Conservation (phyloP, 768 basidiomycete genomes). For the Naganishia antarctica region DNA sequence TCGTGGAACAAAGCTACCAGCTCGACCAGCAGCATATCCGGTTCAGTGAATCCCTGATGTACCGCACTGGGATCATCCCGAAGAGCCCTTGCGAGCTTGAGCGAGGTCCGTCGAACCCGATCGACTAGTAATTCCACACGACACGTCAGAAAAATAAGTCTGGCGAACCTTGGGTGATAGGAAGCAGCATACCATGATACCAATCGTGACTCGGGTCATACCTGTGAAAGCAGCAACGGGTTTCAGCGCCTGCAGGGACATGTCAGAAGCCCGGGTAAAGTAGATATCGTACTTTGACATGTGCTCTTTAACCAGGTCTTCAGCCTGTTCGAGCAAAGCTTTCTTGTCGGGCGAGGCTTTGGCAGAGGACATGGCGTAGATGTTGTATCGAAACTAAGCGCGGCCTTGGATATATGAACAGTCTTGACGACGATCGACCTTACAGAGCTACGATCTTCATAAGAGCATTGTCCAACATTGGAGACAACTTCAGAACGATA, state of each 20-base stretch:
- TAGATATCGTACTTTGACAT: conserved; percentile 38
- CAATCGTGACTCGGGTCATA: conserved; percentile 50
- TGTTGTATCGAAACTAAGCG: too few relatives aligned
- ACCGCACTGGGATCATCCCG: conserved; percentile 33
- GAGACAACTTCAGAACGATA: too few relatives aligned
- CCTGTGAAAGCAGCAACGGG: too few relatives aligned
- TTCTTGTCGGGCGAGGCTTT: background rate
- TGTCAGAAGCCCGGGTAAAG: too few relatives aligned
- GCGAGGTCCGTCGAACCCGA: conserved; percentile 72
- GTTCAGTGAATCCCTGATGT: conserved; percentile 31
- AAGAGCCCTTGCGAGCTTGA: conserved; percentile 59
- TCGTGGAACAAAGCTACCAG: conserved; percentile 85
- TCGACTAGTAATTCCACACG: conserved; percentile 56
- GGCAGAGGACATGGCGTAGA: background rate
- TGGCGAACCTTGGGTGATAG: background rate
- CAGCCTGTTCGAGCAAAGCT: conserved; percentile 34
- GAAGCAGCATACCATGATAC: conserved; percentile 40
- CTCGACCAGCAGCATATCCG: conserved; percentile 73
- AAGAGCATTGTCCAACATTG: too few relatives aligned
- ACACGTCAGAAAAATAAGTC: background rate
- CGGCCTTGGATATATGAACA: too few relatives aligned
- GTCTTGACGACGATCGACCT: too few relatives aligned
- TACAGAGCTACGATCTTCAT: too few relatives aligned
- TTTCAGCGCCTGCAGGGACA: too few relatives aligned
- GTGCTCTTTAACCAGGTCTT: conserved; percentile 42